These are phyloP conservation scores for Phytophthora uliginosa DNA, from an alignment of 352 stramenopile species.

Conservation along the genomic window DNA sequence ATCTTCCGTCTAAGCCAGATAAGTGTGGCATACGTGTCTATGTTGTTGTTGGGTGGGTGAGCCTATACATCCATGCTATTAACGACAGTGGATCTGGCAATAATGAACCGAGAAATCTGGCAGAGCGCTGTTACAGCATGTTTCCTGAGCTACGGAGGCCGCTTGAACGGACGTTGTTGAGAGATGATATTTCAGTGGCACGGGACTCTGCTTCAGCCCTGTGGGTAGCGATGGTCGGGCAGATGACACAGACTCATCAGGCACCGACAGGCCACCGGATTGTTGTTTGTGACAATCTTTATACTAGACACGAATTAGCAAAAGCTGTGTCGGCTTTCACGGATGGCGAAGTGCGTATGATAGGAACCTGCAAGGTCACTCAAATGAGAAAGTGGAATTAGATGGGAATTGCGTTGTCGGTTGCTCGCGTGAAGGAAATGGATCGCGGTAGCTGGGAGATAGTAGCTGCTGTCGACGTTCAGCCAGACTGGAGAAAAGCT, in stretches of 20 bases:
- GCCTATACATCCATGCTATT: slow-evolving; percentile 3
- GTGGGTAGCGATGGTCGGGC: slow-evolving; percentile 14
- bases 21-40: slow-evolving; percentile 18
- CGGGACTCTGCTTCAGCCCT: neutral
- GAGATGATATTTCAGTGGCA: neutral
- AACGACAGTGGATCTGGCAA: slow-evolving; percentile 12
- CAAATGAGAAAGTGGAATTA: neutral
- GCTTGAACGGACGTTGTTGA: neutral
- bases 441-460: neutral
- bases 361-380: neutral
- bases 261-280: neutral
- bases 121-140: neutral
- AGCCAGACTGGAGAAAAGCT: neutral
- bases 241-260: neutral
- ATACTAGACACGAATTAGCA: neutral
- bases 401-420: neutral
- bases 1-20: slow-evolving; percentile 3
- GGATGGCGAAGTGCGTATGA: neutral
- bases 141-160: neutral
- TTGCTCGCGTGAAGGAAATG: neutral
- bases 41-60: slow-evolving; percentile 2
- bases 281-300: slow-evolving; percentile 5
- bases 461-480: neutral
- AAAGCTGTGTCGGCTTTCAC: neutral
- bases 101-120: neutral